These are phyloP conservation scores for Yamadazyma akitaensis DNA, from an alignment of 805 yeast genomes.

Conservation along the genomic window DNA sequence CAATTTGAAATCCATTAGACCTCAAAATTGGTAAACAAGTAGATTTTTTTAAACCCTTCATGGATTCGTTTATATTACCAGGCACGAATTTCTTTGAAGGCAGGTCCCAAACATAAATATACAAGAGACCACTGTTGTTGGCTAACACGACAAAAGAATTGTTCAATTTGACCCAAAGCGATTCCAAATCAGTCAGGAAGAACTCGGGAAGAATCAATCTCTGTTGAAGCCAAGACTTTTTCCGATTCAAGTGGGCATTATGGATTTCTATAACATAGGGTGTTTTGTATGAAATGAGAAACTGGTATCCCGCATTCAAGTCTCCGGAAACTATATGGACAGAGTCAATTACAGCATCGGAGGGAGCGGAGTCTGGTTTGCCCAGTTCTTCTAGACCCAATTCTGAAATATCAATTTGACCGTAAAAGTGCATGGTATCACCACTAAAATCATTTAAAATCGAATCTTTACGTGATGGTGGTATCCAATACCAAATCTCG, in stretches of 20 bases:
- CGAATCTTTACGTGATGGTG: conserved; percentile 7
- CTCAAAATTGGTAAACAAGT: conserved; percentile 21
- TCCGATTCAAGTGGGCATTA: not conserved
- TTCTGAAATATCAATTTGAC: conserved; percentile 10
- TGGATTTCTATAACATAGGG: not conserved
- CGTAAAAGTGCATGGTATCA: conserved; percentile 23
- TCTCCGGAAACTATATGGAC: conserved; percentile 10
- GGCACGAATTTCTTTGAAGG: conserved; percentile 4
- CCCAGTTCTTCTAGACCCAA: not conserved
- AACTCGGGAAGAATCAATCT: conserved; percentile 9
- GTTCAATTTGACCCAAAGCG: conserved; percentile 19
- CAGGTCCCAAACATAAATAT: conserved; percentile 12
- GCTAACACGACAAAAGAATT: conserved; percentile 20
- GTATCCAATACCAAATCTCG: conserved; percentile 37
- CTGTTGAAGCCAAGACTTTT: not conserved
- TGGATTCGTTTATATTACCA: conserved; percentile 17
- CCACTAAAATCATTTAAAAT: conserved; percentile 18
- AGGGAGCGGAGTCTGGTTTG: not conserved
- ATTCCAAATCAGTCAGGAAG: not conserved
- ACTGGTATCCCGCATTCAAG: conserved; percentile 7
- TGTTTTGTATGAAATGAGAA: conserved; percentile 8
- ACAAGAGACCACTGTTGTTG: conserved; percentile 22
- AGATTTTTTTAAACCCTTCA: conserved; percentile 19
- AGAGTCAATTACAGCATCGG: conserved; percentile 5
- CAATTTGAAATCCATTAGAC: conserved; percentile 8